Conservation (phyloP, 148 eudicot genomes). For the Dianthus caryophyllus region DNA sequence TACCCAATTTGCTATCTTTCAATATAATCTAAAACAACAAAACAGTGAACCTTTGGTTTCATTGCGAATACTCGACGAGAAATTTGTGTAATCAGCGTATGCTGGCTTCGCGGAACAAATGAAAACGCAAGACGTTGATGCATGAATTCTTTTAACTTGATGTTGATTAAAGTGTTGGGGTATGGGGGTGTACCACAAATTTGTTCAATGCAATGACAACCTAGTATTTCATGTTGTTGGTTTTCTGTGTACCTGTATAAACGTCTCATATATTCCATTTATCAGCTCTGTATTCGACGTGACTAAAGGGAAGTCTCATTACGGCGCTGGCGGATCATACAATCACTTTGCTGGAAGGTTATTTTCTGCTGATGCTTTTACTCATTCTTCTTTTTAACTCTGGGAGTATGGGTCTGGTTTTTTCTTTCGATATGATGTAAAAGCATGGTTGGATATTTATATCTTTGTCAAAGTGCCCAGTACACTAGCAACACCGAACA, state of each 20-base stretch:
- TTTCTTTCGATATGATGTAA: neutral
- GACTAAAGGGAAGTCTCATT: constrained; percentile 80
- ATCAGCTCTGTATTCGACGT: constrained; percentile 94
- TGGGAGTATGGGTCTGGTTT: neutral
- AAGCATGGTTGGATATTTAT: neutral
- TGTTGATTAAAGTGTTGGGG: neutral
- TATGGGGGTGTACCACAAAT: neutral
- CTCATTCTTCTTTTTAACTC: neutral
- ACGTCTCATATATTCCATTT: constrained; percentile 4
- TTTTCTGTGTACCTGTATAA: neutral
- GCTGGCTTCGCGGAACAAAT: neutral
- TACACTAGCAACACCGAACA: neutral
- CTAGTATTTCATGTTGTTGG: neutral
- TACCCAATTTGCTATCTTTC: no score
- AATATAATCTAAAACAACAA: no score
- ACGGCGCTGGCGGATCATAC: constrained; percentile 85
- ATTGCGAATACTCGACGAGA: neutral
- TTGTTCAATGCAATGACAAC: neutral
- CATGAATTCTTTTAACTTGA: neutral
- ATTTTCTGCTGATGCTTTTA: neutral
- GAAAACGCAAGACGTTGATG: neutral
- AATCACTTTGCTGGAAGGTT: constrained; percentile 94
- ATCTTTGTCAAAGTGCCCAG: neutral
- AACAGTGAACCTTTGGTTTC: no score
- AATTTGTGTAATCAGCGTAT: neutral